Evolutionary conservation across 306 rosid genomes (phyloP), one percentile per base, ranked within the genome.

Genomic region (Carpinus fangiana): DNA sequence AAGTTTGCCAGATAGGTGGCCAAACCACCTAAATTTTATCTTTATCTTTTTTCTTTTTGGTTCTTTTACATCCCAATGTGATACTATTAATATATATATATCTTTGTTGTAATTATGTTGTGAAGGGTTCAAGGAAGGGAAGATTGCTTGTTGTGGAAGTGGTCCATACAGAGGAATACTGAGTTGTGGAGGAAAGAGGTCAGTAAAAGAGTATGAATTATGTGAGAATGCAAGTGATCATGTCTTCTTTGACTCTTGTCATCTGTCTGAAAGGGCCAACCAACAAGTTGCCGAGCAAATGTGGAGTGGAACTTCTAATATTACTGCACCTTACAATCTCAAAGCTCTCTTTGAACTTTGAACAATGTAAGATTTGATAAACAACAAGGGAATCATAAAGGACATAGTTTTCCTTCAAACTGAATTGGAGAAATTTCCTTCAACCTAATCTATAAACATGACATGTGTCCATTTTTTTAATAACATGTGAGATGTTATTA

Each of bases 111-210:
- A 18, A 38, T 23, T 23, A 11, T 31, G 41, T 50, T 9, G 7
- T 43, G 12, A n/a, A 84, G 89, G 85, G 34, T 86, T 86, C 74
- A 80, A 75, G 38, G 85, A 83, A 64, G 87, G 80, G 45, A 59
- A 26, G n/a, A 50, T 4, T 0, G 87, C 89, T 47, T 86, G 87
- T 2, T 83, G 87, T 70, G 87, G 89, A 53, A 74, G 70, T 51
- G 85, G 87, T 13, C 85, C 80, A 2, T 70, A 73, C 26, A 12
- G 81, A 68, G 87, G 85, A 66, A 18, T 64, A 28, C 1, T 5
- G 1, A 83, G 79, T 52, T 77, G 85, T 72, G 87, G 87, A 77
- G 87, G 85, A 62, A 74, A 45, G 81, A 74, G 84, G 52, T 80
- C 77, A 12, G 36, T 16, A 36, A 34, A 52, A 13, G 81, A 78